Base-by-base conservation (phyloP, 257 asterid genomes). In the Euphrasia confusa region DNA sequence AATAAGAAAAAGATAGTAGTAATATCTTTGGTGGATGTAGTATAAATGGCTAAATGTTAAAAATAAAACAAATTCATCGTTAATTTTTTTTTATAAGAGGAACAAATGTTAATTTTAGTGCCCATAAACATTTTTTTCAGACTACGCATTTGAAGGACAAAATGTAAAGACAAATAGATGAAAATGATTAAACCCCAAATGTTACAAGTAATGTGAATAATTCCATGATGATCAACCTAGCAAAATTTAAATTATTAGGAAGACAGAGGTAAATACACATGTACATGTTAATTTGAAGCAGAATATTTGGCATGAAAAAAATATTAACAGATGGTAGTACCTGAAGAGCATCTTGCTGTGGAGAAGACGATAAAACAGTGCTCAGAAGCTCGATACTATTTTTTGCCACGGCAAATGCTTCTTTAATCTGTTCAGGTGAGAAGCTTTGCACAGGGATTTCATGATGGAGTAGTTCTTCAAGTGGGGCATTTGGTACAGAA, bases 321-420 rank as follows among this genome's bases (percentile, higher is more conserved):
- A 65, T 6, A 64, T 8, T 21, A 57, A 71, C 57, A 12, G 70
- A 50, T 47, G 44, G 64, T 28, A 24, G 50, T 73, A 89, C 99
- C 96, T 93, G 76, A 45, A 89, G 86, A 75, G 87, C 96, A 75
- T 93, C 99, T 79, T 89, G 88, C 65, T 82, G 94, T 3, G 99
- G 96, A 13, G 99, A 93, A 81, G 99, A 93, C 65, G 99, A 80
- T 66, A 90, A 69, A 72, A 94, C 96, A 61, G 99, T 90, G 72
- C 84, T 70, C 58, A 94, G 89, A 66, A 94, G 95, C 84, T 94
- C 99, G 12, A 94, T 60, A 66, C 97, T 94, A 79, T 94, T 94
- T 78, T 95, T 81, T 64, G 97, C 99, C 60, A 90, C 94, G 63
- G 90, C 97, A 71, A 94, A 90, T 63, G 96, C 95, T 80, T 94